Conservation (phyloP, 441 rosid genomes). For the Pelargonium citronellum region DNA sequence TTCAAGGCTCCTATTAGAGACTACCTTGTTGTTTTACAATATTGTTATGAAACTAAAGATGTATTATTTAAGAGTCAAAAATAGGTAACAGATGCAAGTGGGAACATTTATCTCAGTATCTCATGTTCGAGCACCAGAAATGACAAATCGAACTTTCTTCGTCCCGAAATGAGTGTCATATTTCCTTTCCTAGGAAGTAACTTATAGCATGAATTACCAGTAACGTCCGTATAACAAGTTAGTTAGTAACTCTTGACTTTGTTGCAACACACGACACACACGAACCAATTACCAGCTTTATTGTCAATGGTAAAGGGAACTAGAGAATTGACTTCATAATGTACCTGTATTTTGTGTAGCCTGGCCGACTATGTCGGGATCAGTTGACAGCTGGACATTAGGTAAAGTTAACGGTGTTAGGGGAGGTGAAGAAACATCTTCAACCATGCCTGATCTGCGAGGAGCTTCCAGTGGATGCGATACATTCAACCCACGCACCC, state of each 20-base stretch:
- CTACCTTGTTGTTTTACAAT: background rate
- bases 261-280: background rate
- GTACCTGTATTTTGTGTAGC: background rate
- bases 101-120: background rate
- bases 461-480: constrained; percentile 33
- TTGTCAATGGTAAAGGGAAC: background rate
- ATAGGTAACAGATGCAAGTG: background rate
- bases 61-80: background rate
- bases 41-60: background rate
- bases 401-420: constrained; percentile 52
- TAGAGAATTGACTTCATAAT: background rate
- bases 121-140: background rate
- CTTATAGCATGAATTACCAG: no score
- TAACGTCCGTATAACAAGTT: background rate
- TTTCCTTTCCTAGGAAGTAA: background rate
- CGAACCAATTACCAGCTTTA: background rate
- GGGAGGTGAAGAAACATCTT: constrained; percentile 52
- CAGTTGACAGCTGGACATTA: constrained; percentile 17
- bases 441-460: constrained; percentile 35
- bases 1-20: background rate
- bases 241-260: background rate
- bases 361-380: constrained; percentile 19
- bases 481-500: constrained; percentile 35
- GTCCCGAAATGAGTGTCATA: no score
- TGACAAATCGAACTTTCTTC: no score